Percentiles rank a stretch among this genome's conserved stretches.
Conservation (phyloP, 2,329 filamentous ascomycete species). For the Calonectria hawksworthii region DNA sequence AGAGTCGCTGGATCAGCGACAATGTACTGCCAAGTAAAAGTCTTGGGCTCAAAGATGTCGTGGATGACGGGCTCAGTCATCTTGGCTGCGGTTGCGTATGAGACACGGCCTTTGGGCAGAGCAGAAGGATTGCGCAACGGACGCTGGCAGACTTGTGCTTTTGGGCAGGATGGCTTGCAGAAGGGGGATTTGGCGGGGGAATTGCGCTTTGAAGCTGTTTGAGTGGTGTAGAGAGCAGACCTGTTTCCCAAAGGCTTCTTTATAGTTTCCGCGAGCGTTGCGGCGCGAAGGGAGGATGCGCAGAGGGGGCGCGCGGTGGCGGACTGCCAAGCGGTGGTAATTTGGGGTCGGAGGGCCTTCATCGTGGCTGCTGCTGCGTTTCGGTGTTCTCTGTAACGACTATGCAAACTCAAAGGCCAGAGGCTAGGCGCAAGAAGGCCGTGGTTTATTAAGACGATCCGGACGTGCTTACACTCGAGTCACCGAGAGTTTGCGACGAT, state of each 20-base stretch:
- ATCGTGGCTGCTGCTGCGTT: not conserved
- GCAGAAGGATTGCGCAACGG: not conserved
- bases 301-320: not conserved
- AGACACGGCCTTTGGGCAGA: not conserved
- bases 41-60: conserved; percentile 42
- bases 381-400: not conserved
- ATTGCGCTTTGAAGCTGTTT: not conserved
- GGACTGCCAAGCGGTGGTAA: not conserved
- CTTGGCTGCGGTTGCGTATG: conserved; percentile 10
- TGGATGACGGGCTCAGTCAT: conserved; percentile 31
- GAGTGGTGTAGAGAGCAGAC: not conserved
- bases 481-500: not conserved
- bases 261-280: not conserved
- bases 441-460: not conserved
- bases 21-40: conserved; percentile 72
- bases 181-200: not conserved
- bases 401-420: not conserved
- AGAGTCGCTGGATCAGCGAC: conserved; percentile 66
- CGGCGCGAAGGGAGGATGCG: not conserved
- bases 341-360: conserved; percentile 3
- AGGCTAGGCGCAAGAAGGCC: not conserved
- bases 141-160: not conserved
- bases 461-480: not conserved
- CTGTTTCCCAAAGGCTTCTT: not conserved
- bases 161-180: not conserved